These are phyloP conservation scores for Picea engelmannii DNA, from an alignment of 83 land plant species.

Conservation along the genomic window DNA sequence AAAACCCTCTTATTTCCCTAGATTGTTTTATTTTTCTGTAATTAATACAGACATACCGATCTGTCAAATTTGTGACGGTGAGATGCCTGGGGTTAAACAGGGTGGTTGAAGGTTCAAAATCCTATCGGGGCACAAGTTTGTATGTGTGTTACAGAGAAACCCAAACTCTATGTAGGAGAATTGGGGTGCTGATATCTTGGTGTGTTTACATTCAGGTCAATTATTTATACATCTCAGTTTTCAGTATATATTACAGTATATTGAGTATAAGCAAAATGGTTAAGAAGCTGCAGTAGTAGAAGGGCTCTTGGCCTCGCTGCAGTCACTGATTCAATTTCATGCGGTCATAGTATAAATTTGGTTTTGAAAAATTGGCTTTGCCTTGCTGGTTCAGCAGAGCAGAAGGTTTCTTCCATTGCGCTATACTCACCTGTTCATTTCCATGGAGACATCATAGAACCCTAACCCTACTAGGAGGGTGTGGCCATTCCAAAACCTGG, in stretches of 20 bases:
- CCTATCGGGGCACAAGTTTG: neutral
- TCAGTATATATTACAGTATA: neutral
- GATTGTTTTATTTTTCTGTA: slow-evolving; percentile 16
- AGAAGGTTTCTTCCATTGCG: neutral
- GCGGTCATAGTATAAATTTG: neutral
- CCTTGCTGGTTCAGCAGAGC: neutral
- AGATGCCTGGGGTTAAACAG: neutral
- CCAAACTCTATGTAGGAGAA: no score
- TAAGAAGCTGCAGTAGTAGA: neutral
- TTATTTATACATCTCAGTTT: neutral
- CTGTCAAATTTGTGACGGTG: neutral
- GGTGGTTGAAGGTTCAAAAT: neutral
- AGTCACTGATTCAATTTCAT: neutral
- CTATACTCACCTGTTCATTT: neutral
- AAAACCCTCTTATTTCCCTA: slow-evolving; percentile 9
- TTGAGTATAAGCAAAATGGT: no score
- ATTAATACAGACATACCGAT: neutral
- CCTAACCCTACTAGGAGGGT: neutral
- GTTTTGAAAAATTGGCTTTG: neutral
- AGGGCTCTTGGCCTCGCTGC: neutral
- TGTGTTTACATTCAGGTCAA: neutral
- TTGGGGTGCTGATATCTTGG: neutral
- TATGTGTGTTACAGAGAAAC: neutral
- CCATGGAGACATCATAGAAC: neutral
- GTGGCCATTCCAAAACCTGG: neutral